Percentiles rank a stretch among this genome's conserved stretches.
phyloP scores from a whole-genome alignment of 2,329 filamentous ascomycete species.

The Clonostachys sp. region DNA sequence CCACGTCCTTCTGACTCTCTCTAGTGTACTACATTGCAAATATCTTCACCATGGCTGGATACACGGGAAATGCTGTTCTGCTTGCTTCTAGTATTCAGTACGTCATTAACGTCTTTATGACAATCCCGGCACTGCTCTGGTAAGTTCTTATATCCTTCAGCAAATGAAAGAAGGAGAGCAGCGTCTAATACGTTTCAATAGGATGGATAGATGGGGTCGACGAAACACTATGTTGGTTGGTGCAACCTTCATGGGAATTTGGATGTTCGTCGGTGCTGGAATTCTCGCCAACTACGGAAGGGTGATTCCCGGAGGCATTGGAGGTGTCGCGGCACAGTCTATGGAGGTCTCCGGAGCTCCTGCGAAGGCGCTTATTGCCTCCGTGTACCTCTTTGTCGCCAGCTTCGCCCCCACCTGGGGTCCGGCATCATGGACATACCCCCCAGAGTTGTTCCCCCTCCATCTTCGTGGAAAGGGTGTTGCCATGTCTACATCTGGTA shows the following conservation, averaged over 20 bases:
- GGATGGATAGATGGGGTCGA: constrained; percentile 71
- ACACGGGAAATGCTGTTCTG: constrained; percentile 40
- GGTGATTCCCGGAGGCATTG: constrained; percentile 33
- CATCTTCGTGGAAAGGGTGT: constrained; percentile 7
- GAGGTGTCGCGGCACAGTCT: constrained; percentile 39
- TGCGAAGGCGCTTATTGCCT: constrained; percentile 60
- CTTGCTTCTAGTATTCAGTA: constrained; percentile 53
- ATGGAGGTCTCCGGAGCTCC: constrained; percentile 38
- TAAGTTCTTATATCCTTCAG: background rate
- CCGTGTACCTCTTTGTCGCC: constrained; percentile 61
- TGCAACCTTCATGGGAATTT: constrained; percentile 60
- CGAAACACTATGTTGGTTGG: constrained; percentile 64
- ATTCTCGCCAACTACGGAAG: constrained; percentile 42
- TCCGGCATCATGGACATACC: constrained; percentile 36
- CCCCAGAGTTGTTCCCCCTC: constrained; percentile 11
- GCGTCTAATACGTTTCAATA: too few relatives aligned
- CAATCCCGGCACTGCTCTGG: constrained; percentile 68
- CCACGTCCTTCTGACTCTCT: background rate
- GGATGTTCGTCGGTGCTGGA: constrained; percentile 49
- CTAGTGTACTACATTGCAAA: constrained; percentile 58
- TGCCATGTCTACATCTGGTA: constrained; percentile 5
- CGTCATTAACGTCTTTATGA: constrained; percentile 78
- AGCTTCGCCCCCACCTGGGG: constrained; percentile 39
- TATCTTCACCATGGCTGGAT: constrained; percentile 32
- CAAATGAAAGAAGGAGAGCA: background rate